Evolutionary conservation across 352 stramenopile species (phyloP).

Genomic region (Globisporangium orthogonon): DNA sequence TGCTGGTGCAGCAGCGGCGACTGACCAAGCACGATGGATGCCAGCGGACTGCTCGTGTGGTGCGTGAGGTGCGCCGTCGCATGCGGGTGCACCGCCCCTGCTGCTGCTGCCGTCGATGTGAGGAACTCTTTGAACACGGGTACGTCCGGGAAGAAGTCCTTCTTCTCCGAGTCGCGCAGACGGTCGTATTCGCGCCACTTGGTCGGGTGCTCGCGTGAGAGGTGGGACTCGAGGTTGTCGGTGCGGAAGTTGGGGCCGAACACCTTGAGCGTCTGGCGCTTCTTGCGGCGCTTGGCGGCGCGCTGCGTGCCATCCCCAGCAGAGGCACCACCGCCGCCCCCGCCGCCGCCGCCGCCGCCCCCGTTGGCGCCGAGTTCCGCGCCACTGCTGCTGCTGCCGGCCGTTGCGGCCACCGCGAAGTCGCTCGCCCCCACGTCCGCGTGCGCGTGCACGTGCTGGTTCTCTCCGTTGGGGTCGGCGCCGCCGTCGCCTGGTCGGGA

Average conservation of each 20-base stretch:
- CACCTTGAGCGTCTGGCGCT: slow-evolving; percentile 53
- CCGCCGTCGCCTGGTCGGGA: not conserved
- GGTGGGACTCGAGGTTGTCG: slow-evolving; percentile 48
- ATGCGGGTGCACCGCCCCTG: not conserved
- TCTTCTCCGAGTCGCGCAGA: slow-evolving; percentile 36
- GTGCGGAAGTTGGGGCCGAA: slow-evolving; percentile 55
- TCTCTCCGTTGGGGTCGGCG: not conserved
- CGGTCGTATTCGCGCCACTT: slow-evolving; percentile 50
- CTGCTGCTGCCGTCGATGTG: slow-evolving; percentile 1
- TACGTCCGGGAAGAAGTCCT: slow-evolving; percentile 32
- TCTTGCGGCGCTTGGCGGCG: slow-evolving; percentile 35
- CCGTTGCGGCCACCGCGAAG: not conserved
- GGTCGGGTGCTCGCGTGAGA: slow-evolving; percentile 37
- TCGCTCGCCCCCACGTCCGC: slow-evolving; percentile 7
- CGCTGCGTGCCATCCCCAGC: slow-evolving; percentile 4
- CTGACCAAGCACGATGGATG: not conserved
- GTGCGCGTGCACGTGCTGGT: not conserved
- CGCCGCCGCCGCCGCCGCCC: too few species aligned
- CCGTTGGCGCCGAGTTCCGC: not conserved
- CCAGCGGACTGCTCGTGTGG: not conserved
- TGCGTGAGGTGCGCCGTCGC: not conserved
- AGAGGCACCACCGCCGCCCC: too few species aligned
- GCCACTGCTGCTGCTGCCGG: not conserved
- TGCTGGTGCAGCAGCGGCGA: not conserved
- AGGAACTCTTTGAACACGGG: slow-evolving; percentile 21